These are phyloP conservation scores for Tuber indicum DNA, from an alignment of 495 filamentous ascomycete genomes.

Conservation along the genomic window DNA sequence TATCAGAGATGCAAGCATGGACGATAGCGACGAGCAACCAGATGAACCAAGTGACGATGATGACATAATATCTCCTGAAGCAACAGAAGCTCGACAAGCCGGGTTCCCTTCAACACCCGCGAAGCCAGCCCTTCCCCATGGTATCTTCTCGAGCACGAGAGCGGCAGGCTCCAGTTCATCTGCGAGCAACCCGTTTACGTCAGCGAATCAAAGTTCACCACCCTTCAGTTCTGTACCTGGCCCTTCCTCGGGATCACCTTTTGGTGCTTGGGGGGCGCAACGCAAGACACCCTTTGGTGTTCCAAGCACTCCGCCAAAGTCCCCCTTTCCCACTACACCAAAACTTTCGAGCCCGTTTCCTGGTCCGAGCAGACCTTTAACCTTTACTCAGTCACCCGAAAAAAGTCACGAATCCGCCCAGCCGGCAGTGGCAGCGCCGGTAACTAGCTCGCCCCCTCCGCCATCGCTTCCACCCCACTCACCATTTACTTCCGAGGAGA, in stretches of 20 bases:
- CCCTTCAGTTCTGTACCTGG: constrained; percentile 17
- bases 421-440: background rate
- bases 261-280: constrained; percentile 1
- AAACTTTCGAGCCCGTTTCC: constrained; percentile 19
- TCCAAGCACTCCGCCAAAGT: constrained; percentile 3
- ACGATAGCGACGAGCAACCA: constrained; percentile 44
- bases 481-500: background rate
- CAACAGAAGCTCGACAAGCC: constrained; percentile 39
- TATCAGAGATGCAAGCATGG: constrained; percentile 58
- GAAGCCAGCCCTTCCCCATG: constrained; percentile 12
- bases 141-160: constrained; percentile 15
- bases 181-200: constrained; percentile 14
- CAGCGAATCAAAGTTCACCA: constrained; percentile 15
- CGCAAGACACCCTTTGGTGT: constrained; percentile 4
- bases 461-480: background rate
- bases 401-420: background rate
- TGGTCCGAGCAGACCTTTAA: background rate
- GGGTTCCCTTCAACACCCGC: constrained; percentile 27
- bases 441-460: background rate
- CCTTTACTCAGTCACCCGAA: background rate
- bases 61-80: constrained; percentile 38
- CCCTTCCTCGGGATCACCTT: constrained; percentile 14
- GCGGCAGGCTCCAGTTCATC: constrained; percentile 5
- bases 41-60: constrained; percentile 39
- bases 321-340: constrained; percentile 16